These are phyloP conservation scores for Panaeolus cyanescens DNA, from an alignment of 768 basidiomycete species.

Conservation along the genomic window DNA sequence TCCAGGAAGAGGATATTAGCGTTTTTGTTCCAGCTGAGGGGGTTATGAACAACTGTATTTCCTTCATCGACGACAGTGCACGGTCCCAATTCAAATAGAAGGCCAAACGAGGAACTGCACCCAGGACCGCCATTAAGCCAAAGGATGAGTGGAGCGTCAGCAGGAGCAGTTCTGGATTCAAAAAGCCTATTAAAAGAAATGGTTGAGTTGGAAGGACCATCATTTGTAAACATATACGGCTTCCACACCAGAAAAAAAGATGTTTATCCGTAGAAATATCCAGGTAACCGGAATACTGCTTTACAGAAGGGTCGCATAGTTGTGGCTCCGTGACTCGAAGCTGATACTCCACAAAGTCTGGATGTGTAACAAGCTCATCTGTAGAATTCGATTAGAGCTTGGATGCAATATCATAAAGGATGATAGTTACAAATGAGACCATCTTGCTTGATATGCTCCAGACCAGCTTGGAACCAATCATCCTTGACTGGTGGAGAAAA, in stretches of 20 bases:
- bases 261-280: constrained; percentile 80
- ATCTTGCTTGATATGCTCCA: constrained; percentile 68
- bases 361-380: constrained; percentile 69
- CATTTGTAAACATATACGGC: neutral
- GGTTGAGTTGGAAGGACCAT: neutral
- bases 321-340: constrained; percentile 67
- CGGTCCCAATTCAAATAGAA: constrained; percentile 91
- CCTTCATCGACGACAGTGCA: constrained; percentile 76
- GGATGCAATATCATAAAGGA: neutral
- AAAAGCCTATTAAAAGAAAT: constrained; percentile 51
- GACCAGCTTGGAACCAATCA: constrained; percentile 63
- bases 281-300: constrained; percentile 83
- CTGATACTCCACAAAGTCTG: constrained; percentile 48
- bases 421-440: constrained; percentile 73
- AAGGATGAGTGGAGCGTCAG: constrained; percentile 77
- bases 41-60: constrained; percentile 67
- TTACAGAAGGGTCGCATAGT: constrained; percentile 76
- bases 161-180: constrained; percentile 74
- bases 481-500: constrained; percentile 21
- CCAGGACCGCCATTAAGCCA: constrained; percentile 89
- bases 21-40: constrained; percentile 80
- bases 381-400: constrained; percentile 2
- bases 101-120: constrained; percentile 74
- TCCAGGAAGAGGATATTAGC: constrained; percentile 78
- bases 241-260: constrained; percentile 87